A percentile compares a stretch with the other conserved stretches of the same genome.
Conservation (phyloP, 2,329 filamentous ascomycete species). For the Fusarium liriodendri region DNA sequence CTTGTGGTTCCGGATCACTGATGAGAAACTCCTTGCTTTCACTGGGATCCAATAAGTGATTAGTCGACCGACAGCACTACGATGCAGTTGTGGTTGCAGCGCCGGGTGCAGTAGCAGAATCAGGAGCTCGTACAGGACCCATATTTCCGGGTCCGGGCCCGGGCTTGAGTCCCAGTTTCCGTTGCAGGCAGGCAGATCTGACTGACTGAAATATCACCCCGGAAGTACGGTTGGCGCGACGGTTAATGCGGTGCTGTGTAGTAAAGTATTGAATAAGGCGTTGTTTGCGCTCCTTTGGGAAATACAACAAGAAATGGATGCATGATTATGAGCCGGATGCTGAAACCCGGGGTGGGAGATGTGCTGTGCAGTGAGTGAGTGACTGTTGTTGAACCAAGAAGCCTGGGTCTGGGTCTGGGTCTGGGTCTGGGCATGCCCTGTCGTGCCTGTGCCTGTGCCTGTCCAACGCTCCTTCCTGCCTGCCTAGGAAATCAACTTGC, state of each 20-base stretch:
- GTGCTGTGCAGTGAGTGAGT: too few relatives aligned
- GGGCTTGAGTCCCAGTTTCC: constrained; percentile 3
- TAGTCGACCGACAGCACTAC: constrained; percentile 4
- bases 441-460: neutral
- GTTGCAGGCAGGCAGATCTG: constrained; percentile 18
- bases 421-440: neutral
- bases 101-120: constrained; percentile 12
- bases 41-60: neutral
- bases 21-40: neutral
- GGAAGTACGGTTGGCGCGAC: constrained; percentile 22
- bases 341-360: neutral
- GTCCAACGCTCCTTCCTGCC: constrained; percentile 6
- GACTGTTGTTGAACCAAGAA: constrained; percentile 1
- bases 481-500: neutral
- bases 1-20: neutral
- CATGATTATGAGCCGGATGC: neutral
- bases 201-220: constrained; percentile 1
- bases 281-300: constrained; percentile 12
- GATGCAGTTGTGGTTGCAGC: constrained; percentile 14
- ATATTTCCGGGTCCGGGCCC: constrained; percentile 4
- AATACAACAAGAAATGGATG: constrained; percentile 7
- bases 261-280: constrained; percentile 23
- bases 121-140: constrained; percentile 17
- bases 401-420: neutral
- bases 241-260: constrained; percentile 5